Conservation (phyloP, 352 stramenopile genomes). For the Phytophthora fragariae region DNA sequence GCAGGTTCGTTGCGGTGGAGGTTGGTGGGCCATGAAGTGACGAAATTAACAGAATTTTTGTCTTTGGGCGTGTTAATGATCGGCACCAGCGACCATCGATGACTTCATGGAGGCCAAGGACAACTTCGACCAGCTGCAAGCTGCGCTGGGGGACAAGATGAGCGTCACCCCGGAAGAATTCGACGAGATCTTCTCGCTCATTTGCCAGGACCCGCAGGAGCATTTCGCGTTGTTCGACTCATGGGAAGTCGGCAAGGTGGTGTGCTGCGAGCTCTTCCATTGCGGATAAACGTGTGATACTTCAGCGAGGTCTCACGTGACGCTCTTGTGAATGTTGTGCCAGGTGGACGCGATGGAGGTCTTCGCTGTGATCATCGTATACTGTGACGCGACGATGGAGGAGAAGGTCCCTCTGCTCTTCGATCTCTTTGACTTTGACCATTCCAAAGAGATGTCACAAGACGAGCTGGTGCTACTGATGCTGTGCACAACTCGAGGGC, state of each 20-base stretch:
- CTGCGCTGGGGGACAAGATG: conserved; percentile 79
- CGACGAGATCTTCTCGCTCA: conserved; percentile 81
- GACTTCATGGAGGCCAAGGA: conserved; percentile 63
- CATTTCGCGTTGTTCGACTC: conserved; percentile 79
- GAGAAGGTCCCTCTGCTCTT: conserved; percentile 79
- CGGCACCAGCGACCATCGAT: conserved; percentile 23
- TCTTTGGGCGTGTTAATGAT: conserved; percentile 5
- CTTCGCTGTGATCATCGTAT: conserved; percentile 80
- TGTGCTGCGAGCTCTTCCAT: conserved; percentile 10
- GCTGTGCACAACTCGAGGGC: conserved; percentile 73
- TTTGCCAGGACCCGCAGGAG: conserved; percentile 70
- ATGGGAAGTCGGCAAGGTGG: conserved; percentile 65
- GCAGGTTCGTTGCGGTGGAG: neutral
- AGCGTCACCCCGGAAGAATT: conserved; percentile 76
- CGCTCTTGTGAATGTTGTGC: conserved; percentile 1
- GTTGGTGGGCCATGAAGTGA: neutral
- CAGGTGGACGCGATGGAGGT: conserved; percentile 82
- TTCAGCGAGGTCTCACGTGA: neutral
- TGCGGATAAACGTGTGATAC: neutral
- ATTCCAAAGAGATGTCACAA: conserved; percentile 73
- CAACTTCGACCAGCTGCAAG: conserved; percentile 72
- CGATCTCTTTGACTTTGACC: conserved; percentile 84
- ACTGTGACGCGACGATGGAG: conserved; percentile 69
- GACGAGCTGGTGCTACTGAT: conserved; percentile 75
- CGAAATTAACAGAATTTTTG: neutral